Base-by-base conservation (phyloP, 1,284 basidiomycete genomes). In the Sporisorium iseilematis-ciliati region DNA sequence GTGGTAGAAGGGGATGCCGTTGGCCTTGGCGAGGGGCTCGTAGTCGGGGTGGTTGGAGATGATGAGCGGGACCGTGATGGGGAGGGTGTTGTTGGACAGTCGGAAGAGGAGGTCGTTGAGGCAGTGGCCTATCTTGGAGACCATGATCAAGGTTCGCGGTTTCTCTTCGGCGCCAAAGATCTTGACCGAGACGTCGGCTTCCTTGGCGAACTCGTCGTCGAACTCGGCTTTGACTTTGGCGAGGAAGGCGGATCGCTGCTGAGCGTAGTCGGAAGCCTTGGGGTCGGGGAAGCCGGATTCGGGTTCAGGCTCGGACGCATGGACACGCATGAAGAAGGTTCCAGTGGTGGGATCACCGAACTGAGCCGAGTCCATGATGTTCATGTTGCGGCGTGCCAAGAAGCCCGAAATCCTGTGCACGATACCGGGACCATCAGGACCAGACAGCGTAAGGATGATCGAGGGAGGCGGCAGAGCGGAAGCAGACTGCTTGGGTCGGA, bases 391-490 rank as follows among this genome's bases (percentile, higher is more conserved):
- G 10, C 65, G 62, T 12, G 82, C 81, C 29, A 84, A 52, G 60
- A 80, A 81, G 43, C 77, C 78, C 5, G 82, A 78, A 46, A 84
- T 79, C 23, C 53, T 33, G 56, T 78, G 73, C 14, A 83, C 82
- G 50, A 84, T 82, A 11, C 82, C 82, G 18, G 76, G 79, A 18
- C 69, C 57, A 68, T 84, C 82, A n/a, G 81, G 80, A 29, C 82
- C 82, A 12, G 80, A 79, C 21, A 84, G 77, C 8, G 82, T 84
- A 29, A 84, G 64, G 60, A 84, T 82, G 70, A 84, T 75, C n/a
- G 75, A 77, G 7, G 75, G 71, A 48, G 81, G 59, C 77, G 82
- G 59, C 77, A 82, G 43, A 84, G 81, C 54, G 20, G 90, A 89
- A 10, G 90, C 77, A n/a, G 79, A 58, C 23, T 65, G 72, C 59